Conservation (phyloP, 257 asterid genomes). For the Voacanga thouarsii region DNA sequence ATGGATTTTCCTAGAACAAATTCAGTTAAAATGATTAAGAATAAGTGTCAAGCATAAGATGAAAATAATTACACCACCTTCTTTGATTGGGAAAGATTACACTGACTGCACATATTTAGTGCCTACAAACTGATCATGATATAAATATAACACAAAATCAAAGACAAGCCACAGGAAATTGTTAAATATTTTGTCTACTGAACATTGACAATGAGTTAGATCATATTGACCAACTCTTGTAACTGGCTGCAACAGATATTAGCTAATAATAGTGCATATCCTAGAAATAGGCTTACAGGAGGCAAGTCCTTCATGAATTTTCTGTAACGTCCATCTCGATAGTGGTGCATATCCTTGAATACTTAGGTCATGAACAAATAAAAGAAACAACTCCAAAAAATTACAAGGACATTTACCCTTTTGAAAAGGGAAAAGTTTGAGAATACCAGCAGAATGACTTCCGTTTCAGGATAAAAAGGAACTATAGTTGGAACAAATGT, state of each 20-base stretch:
- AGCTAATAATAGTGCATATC: background rate
- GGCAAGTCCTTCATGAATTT: background rate
- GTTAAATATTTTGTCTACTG: background rate
- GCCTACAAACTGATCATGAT: background rate
- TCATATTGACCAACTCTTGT: background rate
- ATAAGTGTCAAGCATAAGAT: background rate
- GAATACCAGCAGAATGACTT: background rate
- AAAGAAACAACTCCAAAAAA: background rate
- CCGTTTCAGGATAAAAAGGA: background rate
- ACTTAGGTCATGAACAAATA: background rate
- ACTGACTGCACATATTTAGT: background rate
- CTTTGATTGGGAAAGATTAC: background rate
- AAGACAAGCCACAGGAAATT: background rate
- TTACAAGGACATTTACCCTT: background rate
- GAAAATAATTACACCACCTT: background rate
- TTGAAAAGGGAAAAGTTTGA: background rate
- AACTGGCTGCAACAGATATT: background rate
- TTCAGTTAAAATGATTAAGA: background rate
- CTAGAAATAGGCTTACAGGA: background rate
- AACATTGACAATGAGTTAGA: background rate
- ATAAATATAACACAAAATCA: background rate
- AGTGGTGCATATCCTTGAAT: background rate
- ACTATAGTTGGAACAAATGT: background rate
- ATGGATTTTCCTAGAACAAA: background rate
- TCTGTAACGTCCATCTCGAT: background rate